A percentile compares a stretch with the other conserved stretches of the same genome.
phyloP scores from a whole-genome alignment of 345 rosid species.

The Alliaria petiolata region DNA sequence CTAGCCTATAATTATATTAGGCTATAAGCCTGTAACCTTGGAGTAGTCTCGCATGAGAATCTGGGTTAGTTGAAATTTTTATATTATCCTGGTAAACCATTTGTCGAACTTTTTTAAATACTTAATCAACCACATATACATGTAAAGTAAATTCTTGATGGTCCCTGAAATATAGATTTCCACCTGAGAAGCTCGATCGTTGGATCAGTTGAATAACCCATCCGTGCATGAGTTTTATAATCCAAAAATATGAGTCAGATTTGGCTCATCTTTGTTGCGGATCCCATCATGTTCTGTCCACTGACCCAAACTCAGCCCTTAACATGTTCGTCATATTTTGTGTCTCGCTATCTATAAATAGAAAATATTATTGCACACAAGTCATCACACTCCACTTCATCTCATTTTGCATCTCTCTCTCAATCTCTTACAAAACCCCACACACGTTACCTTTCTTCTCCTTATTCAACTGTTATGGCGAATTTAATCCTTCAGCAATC shows the following conservation, averaged over 20 bases:
- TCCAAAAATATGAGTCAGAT: background rate
- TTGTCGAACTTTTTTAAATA: background rate
- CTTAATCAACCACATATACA: background rate
- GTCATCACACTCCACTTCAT: slow-evolving; percentile 19
- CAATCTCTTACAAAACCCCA: background rate
- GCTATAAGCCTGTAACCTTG: background rate
- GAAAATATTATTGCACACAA: background rate
- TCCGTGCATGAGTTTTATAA: slow-evolving; percentile 18
- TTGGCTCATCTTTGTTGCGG: background rate
- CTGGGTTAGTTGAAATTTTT: background rate
- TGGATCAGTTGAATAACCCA: slow-evolving; percentile 7
- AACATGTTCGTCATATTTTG: background rate
- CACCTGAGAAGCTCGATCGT: slow-evolving; percentile 19
- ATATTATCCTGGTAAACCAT: slow-evolving; percentile 5
- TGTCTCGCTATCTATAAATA: slow-evolving; percentile 26
- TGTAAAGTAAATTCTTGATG: slow-evolving; percentile 10
- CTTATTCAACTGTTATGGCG: slow-evolving; percentile 13
- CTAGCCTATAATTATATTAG: too few relatives aligned
- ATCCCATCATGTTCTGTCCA: slow-evolving; percentile 33
- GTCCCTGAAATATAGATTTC: slow-evolving; percentile 13
- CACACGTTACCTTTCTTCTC: background rate
- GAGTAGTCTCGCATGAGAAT: background rate
- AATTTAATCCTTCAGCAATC: slow-evolving; percentile 15
- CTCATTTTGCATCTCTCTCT: background rate
- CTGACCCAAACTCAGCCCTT: slow-evolving; percentile 15